phyloP scores from a whole-genome alignment of 2,329 filamentous ascomycete genomes.

The Neonectria sp. region DNA sequence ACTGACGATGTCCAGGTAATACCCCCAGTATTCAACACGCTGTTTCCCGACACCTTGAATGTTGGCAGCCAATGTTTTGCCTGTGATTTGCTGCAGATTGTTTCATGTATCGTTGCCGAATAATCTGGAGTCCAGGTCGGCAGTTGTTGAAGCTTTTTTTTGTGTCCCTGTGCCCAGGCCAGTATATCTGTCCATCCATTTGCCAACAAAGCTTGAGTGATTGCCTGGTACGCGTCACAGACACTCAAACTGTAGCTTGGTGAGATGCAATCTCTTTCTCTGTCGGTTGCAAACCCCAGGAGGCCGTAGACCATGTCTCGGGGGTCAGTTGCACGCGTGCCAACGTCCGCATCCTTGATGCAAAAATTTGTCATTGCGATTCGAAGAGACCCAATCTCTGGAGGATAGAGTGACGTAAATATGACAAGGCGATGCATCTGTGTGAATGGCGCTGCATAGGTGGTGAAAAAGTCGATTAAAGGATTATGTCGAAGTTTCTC shows the following conservation, averaged over 20 bases:
- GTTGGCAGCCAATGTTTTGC: neutral
- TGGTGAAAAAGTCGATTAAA: neutral
- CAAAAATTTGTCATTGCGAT: constrained; percentile 13
- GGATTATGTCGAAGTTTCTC: neutral
- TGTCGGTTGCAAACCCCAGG: neutral
- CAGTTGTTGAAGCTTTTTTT: neutral
- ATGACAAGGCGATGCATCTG: constrained; percentile 12
- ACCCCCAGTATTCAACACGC: neutral
- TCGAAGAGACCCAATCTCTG: neutral
- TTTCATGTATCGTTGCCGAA: constrained; percentile 11
- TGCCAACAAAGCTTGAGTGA: constrained; percentile 3
- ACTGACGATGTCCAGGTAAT: neutral
- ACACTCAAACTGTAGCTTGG: neutral
- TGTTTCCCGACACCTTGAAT: constrained; percentile 5
- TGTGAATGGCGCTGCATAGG: neutral
- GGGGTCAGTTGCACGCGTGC: constrained; percentile 5
- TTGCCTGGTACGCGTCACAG: neutral
- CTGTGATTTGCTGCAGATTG: constrained; percentile 13
- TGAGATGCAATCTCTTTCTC: neutral
- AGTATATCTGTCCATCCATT: constrained; percentile 8
- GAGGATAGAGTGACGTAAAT: constrained; percentile 4
- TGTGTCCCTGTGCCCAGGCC: constrained; percentile 9
- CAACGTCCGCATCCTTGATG: neutral
- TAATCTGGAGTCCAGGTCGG: constrained; percentile 10
- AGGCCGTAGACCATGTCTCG: constrained; percentile 12